phyloP scores from a whole-genome alignment of 2,329 filamentous ascomycete genomes.

The Tolypocladium paradoxum region DNA sequence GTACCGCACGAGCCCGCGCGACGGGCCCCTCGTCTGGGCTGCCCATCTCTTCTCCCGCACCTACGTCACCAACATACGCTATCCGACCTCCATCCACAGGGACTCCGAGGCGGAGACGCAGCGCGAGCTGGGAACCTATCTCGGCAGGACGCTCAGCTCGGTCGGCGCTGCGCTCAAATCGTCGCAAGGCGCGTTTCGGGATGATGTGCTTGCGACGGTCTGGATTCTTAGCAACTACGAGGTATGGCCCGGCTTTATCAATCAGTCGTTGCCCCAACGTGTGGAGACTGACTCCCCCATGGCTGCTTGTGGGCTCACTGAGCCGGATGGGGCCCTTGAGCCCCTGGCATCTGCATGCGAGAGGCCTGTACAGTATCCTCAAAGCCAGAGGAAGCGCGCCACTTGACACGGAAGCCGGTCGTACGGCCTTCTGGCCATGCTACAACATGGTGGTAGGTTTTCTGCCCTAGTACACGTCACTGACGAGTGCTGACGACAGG shows the following conservation, averaged over 20 bases:
- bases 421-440: constrained; percentile 26
- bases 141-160: constrained; percentile 25
- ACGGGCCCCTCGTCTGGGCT: constrained; percentile 27
- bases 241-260: constrained; percentile 8
- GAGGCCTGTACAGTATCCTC: constrained; percentile 25
- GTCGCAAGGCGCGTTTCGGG: constrained; percentile 15
- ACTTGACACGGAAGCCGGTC: constrained; percentile 13
- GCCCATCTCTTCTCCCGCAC: constrained; percentile 29
- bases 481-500: constrained; percentile 5
- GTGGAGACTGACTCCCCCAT: constrained; percentile 7
- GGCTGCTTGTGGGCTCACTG: constrained; percentile 28
- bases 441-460: constrained; percentile 26
- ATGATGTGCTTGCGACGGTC: constrained; percentile 27
- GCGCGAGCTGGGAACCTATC: constrained; percentile 21
- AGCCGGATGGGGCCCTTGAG: constrained; percentile 12
- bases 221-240: constrained; percentile 31
- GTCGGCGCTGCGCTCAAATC: constrained; percentile 25
- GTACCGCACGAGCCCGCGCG: constrained; percentile 11
- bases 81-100: constrained; percentile 18
- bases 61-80: constrained; percentile 25
- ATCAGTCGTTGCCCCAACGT: neutral
- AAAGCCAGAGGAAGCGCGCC: constrained; percentile 19
- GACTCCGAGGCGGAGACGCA: constrained; percentile 14
- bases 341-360: constrained; percentile 26
- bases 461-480: too few relatives aligned